These are phyloP conservation scores for Chlamydomonas schloesseri DNA, from an alignment of 139 green algal species.

Conservation along the genomic window DNA sequence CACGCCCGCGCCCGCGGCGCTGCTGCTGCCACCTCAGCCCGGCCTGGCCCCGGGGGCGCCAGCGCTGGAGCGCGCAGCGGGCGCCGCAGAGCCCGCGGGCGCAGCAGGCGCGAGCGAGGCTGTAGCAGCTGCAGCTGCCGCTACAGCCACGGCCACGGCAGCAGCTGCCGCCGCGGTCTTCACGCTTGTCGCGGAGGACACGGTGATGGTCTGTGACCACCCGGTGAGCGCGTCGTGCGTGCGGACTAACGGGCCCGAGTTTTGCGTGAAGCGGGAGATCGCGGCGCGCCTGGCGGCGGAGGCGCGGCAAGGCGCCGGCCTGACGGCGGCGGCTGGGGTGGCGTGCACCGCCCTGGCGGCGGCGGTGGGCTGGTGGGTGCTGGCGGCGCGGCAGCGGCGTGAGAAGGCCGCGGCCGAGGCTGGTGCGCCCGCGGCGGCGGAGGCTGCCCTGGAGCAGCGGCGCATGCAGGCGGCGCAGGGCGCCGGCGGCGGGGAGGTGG, in stretches of 20 bases:
- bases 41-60: too few relatives aligned
- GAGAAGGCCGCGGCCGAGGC: too few relatives aligned
- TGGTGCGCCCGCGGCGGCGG: too few relatives aligned
- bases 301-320: not conserved
- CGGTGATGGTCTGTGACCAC: not conserved
- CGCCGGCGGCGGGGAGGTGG: too few relatives aligned
- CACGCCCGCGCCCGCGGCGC: not conserved
- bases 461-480: too few relatives aligned
- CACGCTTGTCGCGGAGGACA: not conserved
- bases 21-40: too few relatives aligned
- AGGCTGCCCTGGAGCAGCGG: not conserved
- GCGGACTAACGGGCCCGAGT: not conserved
- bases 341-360: not conserved
- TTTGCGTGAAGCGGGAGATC: not conserved
- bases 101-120: not conserved
- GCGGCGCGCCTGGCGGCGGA: not conserved
- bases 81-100: too few relatives aligned
- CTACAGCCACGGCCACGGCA: not conserved
- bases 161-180: not conserved
- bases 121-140: not conserved
- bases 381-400: not conserved
- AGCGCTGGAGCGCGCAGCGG: too few relatives aligned
- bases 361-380: not conserved
- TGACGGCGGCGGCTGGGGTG: not conserved
- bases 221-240: constrained; percentile 7